phyloP scores from a whole-genome alignment of 2,329 filamentous ascomycete species.

The Nigrograna mackinnonii region DNA sequence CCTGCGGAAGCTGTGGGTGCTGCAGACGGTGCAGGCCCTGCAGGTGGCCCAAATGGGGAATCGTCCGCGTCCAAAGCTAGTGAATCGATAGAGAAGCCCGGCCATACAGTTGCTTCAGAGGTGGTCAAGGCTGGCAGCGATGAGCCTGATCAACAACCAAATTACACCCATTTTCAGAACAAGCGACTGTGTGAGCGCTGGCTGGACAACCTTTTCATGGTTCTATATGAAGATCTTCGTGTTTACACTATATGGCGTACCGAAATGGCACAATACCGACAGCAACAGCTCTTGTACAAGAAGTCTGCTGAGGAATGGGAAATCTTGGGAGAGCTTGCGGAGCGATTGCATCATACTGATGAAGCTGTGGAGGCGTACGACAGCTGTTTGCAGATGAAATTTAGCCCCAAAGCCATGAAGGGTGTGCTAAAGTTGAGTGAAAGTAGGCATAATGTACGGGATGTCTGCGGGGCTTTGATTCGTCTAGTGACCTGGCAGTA shows the following conservation, averaged over 20 bases:
- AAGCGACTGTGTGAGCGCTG: constrained; percentile 97
- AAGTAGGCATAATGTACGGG: constrained; percentile 75
- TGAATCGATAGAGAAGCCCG: constrained; percentile 74
- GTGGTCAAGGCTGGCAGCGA: constrained; percentile 77
- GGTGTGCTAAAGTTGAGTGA: constrained; percentile 83
- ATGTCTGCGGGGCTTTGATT: constrained; percentile 84
- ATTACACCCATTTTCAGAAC: constrained; percentile 91
- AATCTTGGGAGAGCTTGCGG: constrained; percentile 89
- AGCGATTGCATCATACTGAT: constrained; percentile 87
- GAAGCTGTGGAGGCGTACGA: constrained; percentile 94
- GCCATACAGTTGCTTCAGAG: constrained; percentile 75
- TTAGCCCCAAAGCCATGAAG: constrained; percentile 88
- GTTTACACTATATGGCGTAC: constrained; percentile 99
- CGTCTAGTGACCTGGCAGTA: constrained; percentile 97
- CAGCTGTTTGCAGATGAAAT: constrained; percentile 82
- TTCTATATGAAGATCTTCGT: constrained; percentile 94
- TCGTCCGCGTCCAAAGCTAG: constrained; percentile 18
- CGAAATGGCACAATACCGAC: constrained; percentile 92
- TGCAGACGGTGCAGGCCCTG: constrained; percentile 12
- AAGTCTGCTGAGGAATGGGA: constrained; percentile 98
- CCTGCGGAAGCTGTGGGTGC: constrained; percentile 16
- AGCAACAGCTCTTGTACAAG: constrained; percentile 93
- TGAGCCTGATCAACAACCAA: constrained; percentile 60
- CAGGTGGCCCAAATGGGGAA: constrained; percentile 33
- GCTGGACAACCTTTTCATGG: constrained; percentile 99